These are phyloP conservation scores for Fraxinus americana DNA, from an alignment of 257 asterid genomes.

Conservation along the genomic window DNA sequence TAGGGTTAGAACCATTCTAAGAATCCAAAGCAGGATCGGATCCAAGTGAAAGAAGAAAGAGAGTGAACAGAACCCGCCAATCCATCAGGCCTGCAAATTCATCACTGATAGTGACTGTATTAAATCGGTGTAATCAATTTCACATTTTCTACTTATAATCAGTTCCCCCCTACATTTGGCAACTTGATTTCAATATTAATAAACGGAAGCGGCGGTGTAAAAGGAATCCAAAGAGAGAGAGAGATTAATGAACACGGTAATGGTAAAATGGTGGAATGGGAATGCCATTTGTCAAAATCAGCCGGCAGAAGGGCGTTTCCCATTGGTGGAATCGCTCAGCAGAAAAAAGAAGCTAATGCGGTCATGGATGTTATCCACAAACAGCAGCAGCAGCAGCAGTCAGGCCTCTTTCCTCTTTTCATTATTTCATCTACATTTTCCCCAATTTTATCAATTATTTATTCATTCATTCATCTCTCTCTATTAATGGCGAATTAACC, in stretches of 20 bases:
- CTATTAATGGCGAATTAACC: no score
- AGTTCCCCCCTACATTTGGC: slow-evolving; percentile 31
- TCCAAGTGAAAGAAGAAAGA: background rate
- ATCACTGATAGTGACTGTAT: slow-evolving; percentile 3
- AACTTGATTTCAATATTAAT: slow-evolving; percentile 33
- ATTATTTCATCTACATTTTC: slow-evolving; percentile 8
- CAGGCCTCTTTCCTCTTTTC: slow-evolving; percentile 32
- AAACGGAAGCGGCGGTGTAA: slow-evolving; percentile 45
- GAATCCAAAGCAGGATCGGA: background rate
- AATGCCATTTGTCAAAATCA: slow-evolving; percentile 44
- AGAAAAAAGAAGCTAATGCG: slow-evolving; percentile 26
- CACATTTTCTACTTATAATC: slow-evolving; percentile 12
- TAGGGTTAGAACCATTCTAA: background rate
- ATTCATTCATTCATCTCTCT: background rate
- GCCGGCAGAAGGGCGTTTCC: slow-evolving; percentile 34
- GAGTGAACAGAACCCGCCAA: background rate
- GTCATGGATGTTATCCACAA: slow-evolving; percentile 50
- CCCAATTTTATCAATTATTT: background rate
- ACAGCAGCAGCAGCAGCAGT: slow-evolving; percentile 31
- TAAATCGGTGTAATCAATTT: slow-evolving; percentile 12
- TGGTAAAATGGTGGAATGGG: slow-evolving; percentile 23
- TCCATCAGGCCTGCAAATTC: slow-evolving; percentile 11
- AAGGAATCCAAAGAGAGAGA: slow-evolving; percentile 40
- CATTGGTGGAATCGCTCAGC: no score
- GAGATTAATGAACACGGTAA: background rate